These are phyloP conservation scores for Plasmodium reichenowi DNA, from an alignment of 169 alveolate species.

Conservation along the genomic window DNA sequence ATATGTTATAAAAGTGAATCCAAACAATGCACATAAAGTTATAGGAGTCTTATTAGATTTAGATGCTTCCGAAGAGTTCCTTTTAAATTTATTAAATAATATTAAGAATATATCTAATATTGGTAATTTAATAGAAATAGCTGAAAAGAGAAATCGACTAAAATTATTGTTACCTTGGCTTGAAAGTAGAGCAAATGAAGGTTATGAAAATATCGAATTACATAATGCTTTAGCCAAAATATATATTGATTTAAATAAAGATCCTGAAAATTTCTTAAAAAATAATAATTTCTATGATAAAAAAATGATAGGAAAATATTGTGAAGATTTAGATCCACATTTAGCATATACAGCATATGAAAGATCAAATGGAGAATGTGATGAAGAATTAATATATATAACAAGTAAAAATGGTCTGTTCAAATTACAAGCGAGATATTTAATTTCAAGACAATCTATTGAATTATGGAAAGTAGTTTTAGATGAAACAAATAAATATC, in stretches of 20 bases:
- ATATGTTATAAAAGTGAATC: slow-evolving; percentile 96
- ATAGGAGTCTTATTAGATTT: slow-evolving; percentile 98
- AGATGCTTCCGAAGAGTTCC: slow-evolving; percentile 98
- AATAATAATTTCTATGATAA: slow-evolving; percentile 97
- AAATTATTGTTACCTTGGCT: slow-evolving; percentile 97
- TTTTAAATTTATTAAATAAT: slow-evolving; percentile 92
- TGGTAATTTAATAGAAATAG: slow-evolving; percentile 97
- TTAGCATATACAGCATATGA: slow-evolving; percentile 98
- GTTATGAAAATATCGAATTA: slow-evolving; percentile 89
- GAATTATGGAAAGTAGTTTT: slow-evolving; percentile 97
- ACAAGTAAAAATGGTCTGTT: slow-evolving; percentile 97
- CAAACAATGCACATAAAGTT: slow-evolving; percentile 97
- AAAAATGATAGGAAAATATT: slow-evolving; percentile 97
- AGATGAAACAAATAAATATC: slow-evolving; percentile 91
- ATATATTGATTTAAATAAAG: slow-evolving; percentile 96
- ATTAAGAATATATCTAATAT: slow-evolving; percentile 96
- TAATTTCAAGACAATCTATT: slow-evolving; percentile 96
- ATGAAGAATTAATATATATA: slow-evolving; percentile 95
- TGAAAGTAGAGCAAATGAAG: slow-evolving; percentile 98
- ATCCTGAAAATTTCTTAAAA: slow-evolving; percentile 96
- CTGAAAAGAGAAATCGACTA: slow-evolving; percentile 97
- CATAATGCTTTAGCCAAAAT: slow-evolving; percentile 99
- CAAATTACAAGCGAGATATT: slow-evolving; percentile 96
- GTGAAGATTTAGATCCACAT: slow-evolving; percentile 99
- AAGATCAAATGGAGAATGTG: slow-evolving; percentile 98